These are phyloP conservation scores for Alternaria alternata DNA, from an alignment of 2,329 filamentous ascomycete genomes.

Conservation along the genomic window DNA sequence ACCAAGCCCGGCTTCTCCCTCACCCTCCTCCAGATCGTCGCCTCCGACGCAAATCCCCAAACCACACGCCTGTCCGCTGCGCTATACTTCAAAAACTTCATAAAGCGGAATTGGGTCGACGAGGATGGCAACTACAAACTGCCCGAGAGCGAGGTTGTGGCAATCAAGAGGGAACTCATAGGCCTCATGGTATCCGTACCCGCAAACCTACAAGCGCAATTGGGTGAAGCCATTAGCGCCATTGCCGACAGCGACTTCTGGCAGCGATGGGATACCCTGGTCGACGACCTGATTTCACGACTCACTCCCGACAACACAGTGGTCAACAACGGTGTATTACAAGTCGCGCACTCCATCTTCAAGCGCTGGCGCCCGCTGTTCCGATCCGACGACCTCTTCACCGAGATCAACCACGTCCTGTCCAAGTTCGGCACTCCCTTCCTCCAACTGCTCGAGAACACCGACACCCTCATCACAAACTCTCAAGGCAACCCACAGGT, in stretches of 20 bases:
- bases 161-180: slow-evolving; percentile 94
- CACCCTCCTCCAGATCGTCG: slow-evolving; percentile 85
- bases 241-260: slow-evolving; percentile 99
- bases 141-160: slow-evolving; percentile 78
- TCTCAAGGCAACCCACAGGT: slow-evolving; percentile 78
- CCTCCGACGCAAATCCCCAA: slow-evolving; percentile 72
- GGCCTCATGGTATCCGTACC: slow-evolving; percentile 96
- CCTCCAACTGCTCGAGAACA: slow-evolving; percentile 77
- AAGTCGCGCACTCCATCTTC: slow-evolving; percentile 98
- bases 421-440: slow-evolving; percentile 84
- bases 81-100: slow-evolving; percentile 98
- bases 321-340: slow-evolving; percentile 91
- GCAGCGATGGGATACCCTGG: slow-evolving; percentile 94
- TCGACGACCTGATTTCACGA: slow-evolving; percentile 87
- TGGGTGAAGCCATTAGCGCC: slow-evolving; percentile 95
- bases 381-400: slow-evolving; percentile 89
- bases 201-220: slow-evolving; percentile 84
- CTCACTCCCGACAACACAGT: slow-evolving; percentile 82
- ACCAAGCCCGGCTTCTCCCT: slow-evolving; percentile 87
- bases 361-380: slow-evolving; percentile 94
- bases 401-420: slow-evolving; percentile 96
- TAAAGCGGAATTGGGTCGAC: slow-evolving; percentile 92
- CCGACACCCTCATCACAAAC: slow-evolving; percentile 73
- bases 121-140: slow-evolving; percentile 95
- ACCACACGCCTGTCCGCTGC: slow-evolving; percentile 88